Conservation (phyloP, 1,139 yeast species). For the Tardiomyces blankii region DNA sequence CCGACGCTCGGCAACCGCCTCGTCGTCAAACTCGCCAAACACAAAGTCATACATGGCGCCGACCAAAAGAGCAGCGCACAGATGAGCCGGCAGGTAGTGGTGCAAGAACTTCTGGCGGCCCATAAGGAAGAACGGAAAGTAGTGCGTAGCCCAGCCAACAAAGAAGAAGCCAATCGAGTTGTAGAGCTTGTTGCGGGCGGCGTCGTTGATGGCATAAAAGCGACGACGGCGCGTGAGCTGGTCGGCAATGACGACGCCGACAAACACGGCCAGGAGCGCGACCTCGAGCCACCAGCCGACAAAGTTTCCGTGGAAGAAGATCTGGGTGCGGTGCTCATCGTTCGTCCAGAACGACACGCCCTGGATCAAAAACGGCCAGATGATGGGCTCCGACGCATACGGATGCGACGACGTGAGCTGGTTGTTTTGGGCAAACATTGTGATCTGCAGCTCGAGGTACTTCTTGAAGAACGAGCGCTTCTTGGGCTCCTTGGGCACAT, state of each 20-base stretch:
- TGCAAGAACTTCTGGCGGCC: conserved; percentile 88
- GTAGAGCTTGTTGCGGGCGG: conserved; percentile 64
- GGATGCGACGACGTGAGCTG: conserved; percentile 84
- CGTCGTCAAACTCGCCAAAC: conserved; percentile 41
- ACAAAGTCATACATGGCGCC: conserved; percentile 78
- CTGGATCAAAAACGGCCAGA: conserved; percentile 86
- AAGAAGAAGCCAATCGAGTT: conserved; percentile 77
- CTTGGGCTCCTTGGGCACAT: conserved; percentile 42
- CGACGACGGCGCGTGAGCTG: conserved; percentile 70
- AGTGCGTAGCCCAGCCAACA: conserved; percentile 81
- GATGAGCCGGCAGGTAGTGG: conserved; percentile 93
- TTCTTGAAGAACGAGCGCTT: conserved; percentile 68
- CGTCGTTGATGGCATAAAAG: conserved; percentile 42
- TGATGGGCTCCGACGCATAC: conserved; percentile 83
- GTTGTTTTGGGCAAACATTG: conserved; percentile 91
- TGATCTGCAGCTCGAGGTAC: conserved; percentile 79
- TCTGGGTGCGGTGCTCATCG: conserved; percentile 47
- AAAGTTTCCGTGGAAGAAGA: conserved; percentile 82
- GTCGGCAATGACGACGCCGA: conserved; percentile 60
- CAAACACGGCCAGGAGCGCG: conserved; percentile 50
- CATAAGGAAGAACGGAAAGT: conserved; percentile 87
- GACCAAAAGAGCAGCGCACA: conserved; percentile 73
- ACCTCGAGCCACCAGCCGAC: conserved; percentile 90
- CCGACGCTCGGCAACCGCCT: conserved; percentile 1
- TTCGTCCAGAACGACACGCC: conserved; percentile 98